Conservation (phyloP, 441 rosid species). For the Arabidopsis lyrata region DNA sequence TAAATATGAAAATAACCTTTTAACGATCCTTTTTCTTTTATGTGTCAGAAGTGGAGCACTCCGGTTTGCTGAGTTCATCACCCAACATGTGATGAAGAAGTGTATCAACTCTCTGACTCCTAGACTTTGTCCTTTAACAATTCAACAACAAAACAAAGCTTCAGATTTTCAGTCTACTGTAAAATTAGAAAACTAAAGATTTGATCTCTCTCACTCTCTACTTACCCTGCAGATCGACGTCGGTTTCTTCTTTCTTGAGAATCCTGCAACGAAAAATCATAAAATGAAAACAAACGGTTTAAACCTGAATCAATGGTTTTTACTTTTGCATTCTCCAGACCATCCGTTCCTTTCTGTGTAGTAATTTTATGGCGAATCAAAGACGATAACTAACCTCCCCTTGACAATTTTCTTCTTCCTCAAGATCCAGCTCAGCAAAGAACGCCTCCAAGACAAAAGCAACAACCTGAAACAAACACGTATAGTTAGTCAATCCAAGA, state of each 20-base stretch:
- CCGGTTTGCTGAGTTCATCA: conserved; percentile 49
- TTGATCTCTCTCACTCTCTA: conserved; percentile 5
- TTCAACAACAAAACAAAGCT: conserved; percentile 36
- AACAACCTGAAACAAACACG: conserved; percentile 66
- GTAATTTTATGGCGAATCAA: conserved; percentile 5
- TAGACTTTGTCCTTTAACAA: conserved; percentile 69
- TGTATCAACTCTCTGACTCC: conserved; percentile 88
- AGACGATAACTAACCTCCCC: conserved; percentile 62
- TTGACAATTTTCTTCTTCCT: conserved; percentile 61
- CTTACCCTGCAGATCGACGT: conserved; percentile 71
- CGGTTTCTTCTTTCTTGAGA: conserved; percentile 51
- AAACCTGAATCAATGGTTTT: background rate
- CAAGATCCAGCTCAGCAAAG: conserved; percentile 92
- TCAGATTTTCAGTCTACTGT: conserved; percentile 21
- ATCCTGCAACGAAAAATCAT: conserved; percentile 52
- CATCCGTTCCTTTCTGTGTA: conserved; percentile 7
- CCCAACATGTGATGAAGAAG: conserved; percentile 97
- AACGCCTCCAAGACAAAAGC: conserved; percentile 99
- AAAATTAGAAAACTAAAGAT: background rate
- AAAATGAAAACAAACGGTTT: background rate
- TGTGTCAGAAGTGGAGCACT: conserved; percentile 42
- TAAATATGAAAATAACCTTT: background rate
- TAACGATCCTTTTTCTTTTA: background rate
- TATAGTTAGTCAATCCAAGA: conserved; percentile 24
- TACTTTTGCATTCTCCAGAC: background rate